phyloP scores from a whole-genome alignment of 495 filamentous ascomycete species.

The Wilcoxina mikolae region DNA sequence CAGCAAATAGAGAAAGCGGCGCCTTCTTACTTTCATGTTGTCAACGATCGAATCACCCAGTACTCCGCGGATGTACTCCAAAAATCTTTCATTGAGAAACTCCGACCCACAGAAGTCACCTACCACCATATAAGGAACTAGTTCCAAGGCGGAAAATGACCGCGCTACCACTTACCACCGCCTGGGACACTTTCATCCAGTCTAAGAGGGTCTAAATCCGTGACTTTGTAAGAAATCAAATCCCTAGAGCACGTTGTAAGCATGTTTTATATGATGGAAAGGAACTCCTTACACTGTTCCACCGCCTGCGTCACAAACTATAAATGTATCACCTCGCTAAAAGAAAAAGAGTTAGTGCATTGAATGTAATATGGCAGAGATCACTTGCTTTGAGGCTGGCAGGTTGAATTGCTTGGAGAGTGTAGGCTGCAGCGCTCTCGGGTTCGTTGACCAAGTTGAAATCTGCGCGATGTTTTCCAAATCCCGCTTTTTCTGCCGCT shows the following conservation, averaged over 20 bases:
- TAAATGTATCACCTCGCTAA: slow-evolving; percentile 19
- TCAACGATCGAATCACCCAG: slow-evolving; percentile 39
- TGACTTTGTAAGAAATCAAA: slow-evolving; percentile 39
- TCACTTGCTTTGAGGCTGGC: slow-evolving; percentile 37
- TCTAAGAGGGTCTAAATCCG: slow-evolving; percentile 35
- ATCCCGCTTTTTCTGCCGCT: slow-evolving; percentile 52
- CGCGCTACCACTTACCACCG: too few species aligned
- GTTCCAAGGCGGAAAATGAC: too few species aligned
- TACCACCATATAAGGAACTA: slow-evolving; percentile 31
- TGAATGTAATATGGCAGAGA: not conserved
- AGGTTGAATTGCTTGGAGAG: slow-evolving; percentile 51
- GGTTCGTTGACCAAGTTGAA: slow-evolving; percentile 61
- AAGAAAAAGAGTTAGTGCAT: not conserved
- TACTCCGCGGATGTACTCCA: slow-evolving; percentile 56
- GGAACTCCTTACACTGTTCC: slow-evolving; percentile 35
- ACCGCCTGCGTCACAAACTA: slow-evolving; percentile 45
- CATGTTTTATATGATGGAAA: too few species aligned
- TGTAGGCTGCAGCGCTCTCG: slow-evolving; percentile 62
- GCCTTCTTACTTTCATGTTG: slow-evolving; percentile 31
- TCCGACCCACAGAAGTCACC: slow-evolving; percentile 4
- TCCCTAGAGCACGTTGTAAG: slow-evolving; percentile 20
- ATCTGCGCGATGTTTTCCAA: slow-evolving; percentile 26
- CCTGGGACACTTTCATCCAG: slow-evolving; percentile 37
- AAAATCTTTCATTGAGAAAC: slow-evolving; percentile 40
- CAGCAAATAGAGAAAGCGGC: too few species aligned